phyloP scores from a whole-genome alignment of 2,329 filamentous ascomycete species.

The Verticillium isaacii region DNA sequence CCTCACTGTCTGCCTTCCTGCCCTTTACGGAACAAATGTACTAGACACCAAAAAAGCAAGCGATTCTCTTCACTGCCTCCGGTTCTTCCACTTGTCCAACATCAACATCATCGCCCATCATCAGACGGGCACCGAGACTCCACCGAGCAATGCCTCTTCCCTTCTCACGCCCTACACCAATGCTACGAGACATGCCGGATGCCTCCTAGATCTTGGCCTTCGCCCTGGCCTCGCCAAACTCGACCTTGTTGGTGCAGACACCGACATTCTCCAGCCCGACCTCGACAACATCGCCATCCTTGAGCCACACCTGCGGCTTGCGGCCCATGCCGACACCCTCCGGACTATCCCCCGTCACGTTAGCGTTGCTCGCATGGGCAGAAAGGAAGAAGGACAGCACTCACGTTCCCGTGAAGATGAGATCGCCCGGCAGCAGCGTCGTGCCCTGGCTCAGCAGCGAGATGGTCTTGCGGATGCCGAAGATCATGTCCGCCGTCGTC shows the following conservation, averaged over 20 bases:
- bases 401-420: conserved; percentile 63
- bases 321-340: conserved; percentile 68
- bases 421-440: conserved; percentile 57
- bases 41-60: too few relatives aligned
- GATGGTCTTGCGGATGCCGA: conserved; percentile 54
- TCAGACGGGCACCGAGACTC: not conserved
- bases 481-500: conserved; percentile 59
- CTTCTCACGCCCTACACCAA: not conserved
- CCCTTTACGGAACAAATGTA: too few relatives aligned
- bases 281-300: conserved; percentile 66
- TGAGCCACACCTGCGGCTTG: conserved; percentile 62
- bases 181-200: not conserved
- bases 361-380: not conserved
- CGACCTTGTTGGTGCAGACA: conserved; percentile 45
- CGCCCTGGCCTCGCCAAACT: conserved; percentile 20
- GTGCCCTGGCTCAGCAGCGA: conserved; percentile 57
- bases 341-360: conserved; percentile 36
- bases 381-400: conserved; percentile 16
- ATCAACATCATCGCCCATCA: not conserved
- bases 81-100: not conserved
- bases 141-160: not conserved
- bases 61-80: too few relatives aligned
- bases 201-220: conserved; percentile 15
- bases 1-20: too few relatives aligned
- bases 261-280: conserved; percentile 64